phyloP scores from a whole-genome alignment of 768 basidiomycete genomes.

The Pleurotus giganteus region DNA sequence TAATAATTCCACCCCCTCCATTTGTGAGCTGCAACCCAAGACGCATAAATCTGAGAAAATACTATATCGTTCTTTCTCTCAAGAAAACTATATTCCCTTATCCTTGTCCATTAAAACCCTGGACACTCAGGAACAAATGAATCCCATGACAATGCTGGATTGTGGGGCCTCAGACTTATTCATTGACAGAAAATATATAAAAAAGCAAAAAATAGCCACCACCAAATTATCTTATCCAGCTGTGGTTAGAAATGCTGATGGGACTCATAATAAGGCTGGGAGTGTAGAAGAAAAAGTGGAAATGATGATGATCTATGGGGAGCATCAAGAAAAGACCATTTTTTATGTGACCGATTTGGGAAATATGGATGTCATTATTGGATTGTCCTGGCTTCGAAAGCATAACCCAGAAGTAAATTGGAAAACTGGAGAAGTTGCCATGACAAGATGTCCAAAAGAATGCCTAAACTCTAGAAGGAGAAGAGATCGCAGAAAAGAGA shows the following conservation, averaged over 20 bases:
- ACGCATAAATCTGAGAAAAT: too few relatives aligned
- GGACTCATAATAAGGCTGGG: slow-evolving; percentile 20
- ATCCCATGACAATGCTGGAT: background rate
- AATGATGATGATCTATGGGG: slow-evolving; percentile 15
- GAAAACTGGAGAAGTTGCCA: slow-evolving; percentile 16
- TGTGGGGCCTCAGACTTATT: background rate
- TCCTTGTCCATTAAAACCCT: background rate
- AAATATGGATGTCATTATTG: slow-evolving; percentile 18
- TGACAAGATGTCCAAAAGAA: slow-evolving; percentile 16
- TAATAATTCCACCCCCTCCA: too few relatives aligned
- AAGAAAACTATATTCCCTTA: background rate
- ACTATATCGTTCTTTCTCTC: background rate
- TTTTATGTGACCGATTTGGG: slow-evolving; percentile 21
- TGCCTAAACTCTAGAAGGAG: slow-evolving; percentile 7
- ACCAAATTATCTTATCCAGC: background rate
- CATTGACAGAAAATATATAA: background rate
- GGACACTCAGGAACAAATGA: background rate
- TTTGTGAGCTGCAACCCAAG: too few relatives aligned
- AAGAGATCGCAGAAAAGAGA: too few relatives aligned
- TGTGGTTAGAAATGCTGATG: slow-evolving; percentile 12
- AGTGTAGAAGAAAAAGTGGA: slow-evolving; percentile 17
- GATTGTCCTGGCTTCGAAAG: slow-evolving; percentile 22
- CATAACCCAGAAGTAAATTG: slow-evolving; percentile 25
- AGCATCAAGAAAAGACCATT: slow-evolving; percentile 16
- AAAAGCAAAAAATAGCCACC: background rate